Evolutionary conservation across 2,329 filamentous ascomycete species (phyloP).

Genomic region (Paraconiothyrium sp.): DNA sequence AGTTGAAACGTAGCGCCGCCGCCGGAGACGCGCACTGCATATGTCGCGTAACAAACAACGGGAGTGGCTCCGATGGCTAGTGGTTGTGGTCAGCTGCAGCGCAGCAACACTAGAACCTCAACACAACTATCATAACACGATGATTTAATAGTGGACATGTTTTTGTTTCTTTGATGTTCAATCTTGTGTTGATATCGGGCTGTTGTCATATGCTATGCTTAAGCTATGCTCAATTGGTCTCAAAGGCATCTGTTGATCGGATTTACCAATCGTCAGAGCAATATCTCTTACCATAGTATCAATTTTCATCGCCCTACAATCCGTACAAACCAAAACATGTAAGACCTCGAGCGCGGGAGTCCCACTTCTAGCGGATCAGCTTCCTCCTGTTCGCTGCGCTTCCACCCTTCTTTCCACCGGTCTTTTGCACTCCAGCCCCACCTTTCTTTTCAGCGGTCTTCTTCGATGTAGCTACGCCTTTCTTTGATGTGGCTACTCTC

Average conservation of each 20-base stretch:
- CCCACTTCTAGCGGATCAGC: background rate
- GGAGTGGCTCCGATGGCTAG: background rate
- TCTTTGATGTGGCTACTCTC: background rate
- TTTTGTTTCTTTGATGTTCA: background rate
- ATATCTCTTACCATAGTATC: too few relatives aligned
- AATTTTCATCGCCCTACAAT: too few relatives aligned
- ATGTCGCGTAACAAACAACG: conserved; percentile 19
- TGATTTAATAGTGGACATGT: background rate
- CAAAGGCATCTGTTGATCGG: background rate
- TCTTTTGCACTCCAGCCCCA: background rate
- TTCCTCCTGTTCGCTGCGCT: background rate
- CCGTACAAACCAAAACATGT: too few relatives aligned
- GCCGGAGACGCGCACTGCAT: conserved; percentile 15
- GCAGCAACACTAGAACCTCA: background rate
- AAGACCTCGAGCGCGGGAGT: background rate
- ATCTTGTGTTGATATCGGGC: background rate
- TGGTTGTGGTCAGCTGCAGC: background rate
- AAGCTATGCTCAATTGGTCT: background rate
- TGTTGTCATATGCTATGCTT: background rate
- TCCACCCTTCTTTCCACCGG: background rate
- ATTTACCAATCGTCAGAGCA: background rate
- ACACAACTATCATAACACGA: background rate
- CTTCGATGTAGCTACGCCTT: background rate
- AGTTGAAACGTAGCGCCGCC: conserved; percentile 14
- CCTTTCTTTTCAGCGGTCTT: background rate